A percentile compares a stretch with the other conserved stretches of the same genome.
phyloP scores from a whole-genome alignment of 768 basidiomycete genomes.

The Crassisporium funariophilum region DNA sequence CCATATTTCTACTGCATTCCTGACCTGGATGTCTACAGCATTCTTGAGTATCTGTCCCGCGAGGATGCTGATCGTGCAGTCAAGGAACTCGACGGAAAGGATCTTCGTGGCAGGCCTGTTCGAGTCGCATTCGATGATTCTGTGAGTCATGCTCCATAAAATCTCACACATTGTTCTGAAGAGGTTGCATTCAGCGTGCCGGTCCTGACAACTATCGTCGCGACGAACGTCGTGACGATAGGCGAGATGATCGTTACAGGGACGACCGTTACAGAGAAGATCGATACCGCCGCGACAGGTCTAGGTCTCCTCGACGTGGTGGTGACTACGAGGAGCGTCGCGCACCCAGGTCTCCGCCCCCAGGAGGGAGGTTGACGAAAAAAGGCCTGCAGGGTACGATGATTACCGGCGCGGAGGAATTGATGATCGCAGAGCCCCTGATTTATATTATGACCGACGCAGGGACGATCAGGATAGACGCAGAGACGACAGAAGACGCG shows the following conservation, averaged over 20 bases:
- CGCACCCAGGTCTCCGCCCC: constrained; percentile 75
- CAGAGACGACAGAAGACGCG: constrained; percentile 78
- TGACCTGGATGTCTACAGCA: constrained; percentile 43
- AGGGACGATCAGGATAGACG: constrained; percentile 74
- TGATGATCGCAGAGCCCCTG: constrained; percentile 83
- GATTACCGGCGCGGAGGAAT: constrained; percentile 82
- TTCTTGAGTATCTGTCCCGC: constrained; percentile 87
- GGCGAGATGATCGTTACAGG: constrained; percentile 60
- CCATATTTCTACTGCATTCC: neutral
- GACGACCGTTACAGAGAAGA: constrained; percentile 62
- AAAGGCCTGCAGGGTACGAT: constrained; percentile 92
- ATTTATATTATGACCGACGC: constrained; percentile 86
- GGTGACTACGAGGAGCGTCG: constrained; percentile 76
- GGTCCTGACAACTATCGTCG: constrained; percentile 77
- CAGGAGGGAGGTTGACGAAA: constrained; percentile 81
- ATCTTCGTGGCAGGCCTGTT: constrained; percentile 82
- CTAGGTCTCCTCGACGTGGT: constrained; percentile 78
- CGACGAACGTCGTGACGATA: constrained; percentile 69
- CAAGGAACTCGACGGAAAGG: constrained; percentile 81
- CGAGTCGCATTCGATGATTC: constrained; percentile 68
- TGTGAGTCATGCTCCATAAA: constrained; percentile 37
- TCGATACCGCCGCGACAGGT: constrained; percentile 77
- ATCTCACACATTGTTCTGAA: constrained; percentile 8
- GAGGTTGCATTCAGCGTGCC: constrained; percentile 47
- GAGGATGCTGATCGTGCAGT: constrained; percentile 95